Conservation (phyloP, 2,329 filamentous ascomycete genomes). For the Emericellopsis atlantica region DNA sequence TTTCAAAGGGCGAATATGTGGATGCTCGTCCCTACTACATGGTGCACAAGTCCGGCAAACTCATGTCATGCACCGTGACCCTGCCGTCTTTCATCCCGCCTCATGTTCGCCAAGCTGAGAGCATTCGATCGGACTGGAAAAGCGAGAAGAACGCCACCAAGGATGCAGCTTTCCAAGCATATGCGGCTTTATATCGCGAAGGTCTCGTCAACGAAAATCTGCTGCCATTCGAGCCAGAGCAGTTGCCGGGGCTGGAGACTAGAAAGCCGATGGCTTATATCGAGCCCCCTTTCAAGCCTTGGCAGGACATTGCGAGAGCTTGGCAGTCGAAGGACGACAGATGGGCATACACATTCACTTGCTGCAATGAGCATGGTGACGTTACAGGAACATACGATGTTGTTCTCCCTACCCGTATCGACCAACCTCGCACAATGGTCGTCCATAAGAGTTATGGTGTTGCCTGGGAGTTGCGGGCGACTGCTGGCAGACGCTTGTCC, state of each 20-base stretch:
- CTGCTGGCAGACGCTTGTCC: conserved; percentile 7
- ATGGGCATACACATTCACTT: conserved; percentile 15
- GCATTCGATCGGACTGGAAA: conserved; percentile 37
- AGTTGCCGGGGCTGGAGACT: conserved; percentile 23
- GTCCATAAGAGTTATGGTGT: conserved; percentile 24
- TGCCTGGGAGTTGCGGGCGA: conserved; percentile 18
- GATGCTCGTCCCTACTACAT: conserved; percentile 59
- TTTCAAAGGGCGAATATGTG: conserved; percentile 46
- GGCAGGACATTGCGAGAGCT: conserved; percentile 25
- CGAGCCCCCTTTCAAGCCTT: conserved; percentile 29
- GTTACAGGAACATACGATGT: conserved; percentile 25
- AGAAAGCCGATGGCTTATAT: conserved; percentile 21
- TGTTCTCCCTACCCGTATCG: conserved; percentile 28
- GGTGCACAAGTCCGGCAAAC: conserved; percentile 23
- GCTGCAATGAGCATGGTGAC: conserved; percentile 18
- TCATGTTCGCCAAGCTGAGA: conserved; percentile 12
- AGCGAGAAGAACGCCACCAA: conserved; percentile 62
- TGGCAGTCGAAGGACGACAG: conserved; percentile 21
- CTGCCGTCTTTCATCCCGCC: conserved; percentile 59
- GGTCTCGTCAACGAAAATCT: conserved; percentile 69
- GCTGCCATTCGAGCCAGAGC: conserved; percentile 44
- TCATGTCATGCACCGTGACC: conserved; percentile 35
- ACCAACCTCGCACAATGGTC: conserved; percentile 19
- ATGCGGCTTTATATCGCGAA: conserved; percentile 52
- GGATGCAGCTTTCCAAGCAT: conserved; percentile 77